Evolutionary conservation across 768 basidiomycete genomes (phyloP), one percentile per base, ranked within the genome.

Genomic region (Tylopilus balloui): DNA sequence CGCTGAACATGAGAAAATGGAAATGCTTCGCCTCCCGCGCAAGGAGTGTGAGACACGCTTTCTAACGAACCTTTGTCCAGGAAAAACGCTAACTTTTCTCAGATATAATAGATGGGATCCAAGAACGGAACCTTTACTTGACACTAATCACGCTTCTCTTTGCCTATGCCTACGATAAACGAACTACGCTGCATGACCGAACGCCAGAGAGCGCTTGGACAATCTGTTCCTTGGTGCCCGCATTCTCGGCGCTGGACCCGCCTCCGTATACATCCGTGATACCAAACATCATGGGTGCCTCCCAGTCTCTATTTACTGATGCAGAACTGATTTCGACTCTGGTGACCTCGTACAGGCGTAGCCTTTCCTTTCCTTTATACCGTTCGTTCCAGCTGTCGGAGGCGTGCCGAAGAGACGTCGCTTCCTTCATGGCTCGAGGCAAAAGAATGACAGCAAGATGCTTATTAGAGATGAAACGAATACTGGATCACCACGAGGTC

Each of bases 121-220:
- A 90, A 64, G 80, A 76, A 20, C 80, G 78, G 51, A 65, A 72
- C 28, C 73, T 91, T 24, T 86, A 90, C 65, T 71, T 88, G 45
- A 83, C 82, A 0, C 74, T 92, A 28, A 62, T 84, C 48, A 79
- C 83, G 6, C 60, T 93, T 9, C 75, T 93, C 17, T 90, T 90
- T 68, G 76, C 88, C n/a, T 84, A 85, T 60, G 78, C 81, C 5
- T 93, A 93, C 63, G 90, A 93, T 53, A 74, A 78, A 42, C 82
- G 89, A 34, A 88, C 84, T 5, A 88, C 83, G 0, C 81, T 84
- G 52, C 73, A 75, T 41, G 90, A 93, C 52, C 80, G 88, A n/a
- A 90, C 86, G 3, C 77, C 88, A 7, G 91, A 93, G 66, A 92
- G 90, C 63, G 84, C 87, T 13, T 93, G 90, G 90, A 93, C 91